phyloP scores from a whole-genome alignment of 139 green algal genomes.

The Coccomyxa sp. region DNA sequence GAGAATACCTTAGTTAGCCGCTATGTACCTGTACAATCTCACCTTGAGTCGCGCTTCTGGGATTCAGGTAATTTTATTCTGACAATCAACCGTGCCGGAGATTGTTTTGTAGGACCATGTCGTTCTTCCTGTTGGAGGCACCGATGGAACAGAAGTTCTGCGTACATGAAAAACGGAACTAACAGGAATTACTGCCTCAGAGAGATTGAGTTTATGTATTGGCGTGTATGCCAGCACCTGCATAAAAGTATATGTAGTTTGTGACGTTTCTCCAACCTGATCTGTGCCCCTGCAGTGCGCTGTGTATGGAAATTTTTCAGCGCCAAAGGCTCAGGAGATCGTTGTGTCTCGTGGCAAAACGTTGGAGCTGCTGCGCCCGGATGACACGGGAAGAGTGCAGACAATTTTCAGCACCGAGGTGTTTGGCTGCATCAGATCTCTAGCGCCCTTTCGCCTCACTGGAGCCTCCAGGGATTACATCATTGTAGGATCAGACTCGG shows the following conservation, averaged over 20 bases:
- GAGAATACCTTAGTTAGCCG: background rate
- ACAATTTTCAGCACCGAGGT: constrained; percentile 39
- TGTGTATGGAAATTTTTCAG: constrained; percentile 94
- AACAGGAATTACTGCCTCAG: no score
- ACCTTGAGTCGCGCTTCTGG: constrained; percentile 68
- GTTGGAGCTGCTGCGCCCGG: constrained; percentile 94
- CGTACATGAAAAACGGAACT: no score
- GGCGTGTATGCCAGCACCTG: no score
- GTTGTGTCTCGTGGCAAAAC: constrained; percentile 82
- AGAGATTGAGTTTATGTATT: no score
- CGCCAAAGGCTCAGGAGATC: constrained; percentile 92
- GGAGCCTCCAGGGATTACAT: constrained; percentile 75
- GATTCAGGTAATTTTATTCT: constrained; percentile 59
- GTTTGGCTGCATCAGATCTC: constrained; percentile 87
- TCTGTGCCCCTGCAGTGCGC: constrained; percentile 57
- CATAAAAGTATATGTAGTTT: no score
- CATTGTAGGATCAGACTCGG: constrained; percentile 87
- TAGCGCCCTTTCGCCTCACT: constrained; percentile 76
- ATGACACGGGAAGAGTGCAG: constrained; percentile 81
- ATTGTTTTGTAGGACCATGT: no score
- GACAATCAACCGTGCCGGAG: no score
- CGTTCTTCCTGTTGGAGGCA: no score
- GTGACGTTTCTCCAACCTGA: no score
- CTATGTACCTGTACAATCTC: constrained; percentile 79
- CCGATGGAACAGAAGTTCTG: no score